These are phyloP conservation scores for Diphasiastrum complanatum DNA, from an alignment of 83 land plant genomes.

Conservation along the genomic window DNA sequence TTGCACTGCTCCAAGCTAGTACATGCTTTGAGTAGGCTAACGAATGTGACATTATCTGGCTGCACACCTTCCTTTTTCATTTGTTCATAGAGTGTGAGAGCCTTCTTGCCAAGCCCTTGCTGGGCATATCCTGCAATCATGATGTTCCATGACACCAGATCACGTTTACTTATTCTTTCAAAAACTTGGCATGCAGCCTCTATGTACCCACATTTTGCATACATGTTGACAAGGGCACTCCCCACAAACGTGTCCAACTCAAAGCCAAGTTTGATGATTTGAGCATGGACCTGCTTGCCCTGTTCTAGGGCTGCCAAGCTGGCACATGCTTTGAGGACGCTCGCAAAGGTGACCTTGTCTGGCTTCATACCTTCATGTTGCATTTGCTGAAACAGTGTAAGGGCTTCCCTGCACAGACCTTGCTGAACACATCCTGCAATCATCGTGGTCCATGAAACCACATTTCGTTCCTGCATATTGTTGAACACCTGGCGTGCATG, in stretches of 20 bases:
- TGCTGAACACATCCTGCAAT: conserved; percentile 19
- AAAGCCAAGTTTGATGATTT: conserved; percentile 3
- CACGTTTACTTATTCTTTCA: conserved; percentile 24
- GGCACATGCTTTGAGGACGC: conserved; percentile 29
- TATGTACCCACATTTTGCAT: conserved; percentile 29
- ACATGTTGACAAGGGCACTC: conserved; percentile 39
- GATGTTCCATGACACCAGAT: conserved; percentile 39
- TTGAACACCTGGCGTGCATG: conserved; percentile 19
- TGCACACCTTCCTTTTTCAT: background rate
- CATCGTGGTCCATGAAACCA: conserved; percentile 30
- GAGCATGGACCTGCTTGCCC: conserved; percentile 34
- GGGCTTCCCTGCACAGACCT: conserved; percentile 23
- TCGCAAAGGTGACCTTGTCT: conserved; percentile 26
- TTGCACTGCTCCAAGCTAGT: background rate
- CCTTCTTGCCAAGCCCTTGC: conserved; percentile 8
- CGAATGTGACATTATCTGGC: background rate
- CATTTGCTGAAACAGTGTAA: conserved; percentile 25
- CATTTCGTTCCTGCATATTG: conserved; percentile 12
- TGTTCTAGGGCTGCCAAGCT: conserved; percentile 23
- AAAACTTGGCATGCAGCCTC: conserved; percentile 31
- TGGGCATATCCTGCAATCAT: conserved; percentile 41
- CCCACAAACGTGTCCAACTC: conserved; percentile 18
- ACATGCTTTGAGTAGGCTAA: background rate
- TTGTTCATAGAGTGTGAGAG: background rate
- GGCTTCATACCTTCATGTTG: conserved; percentile 6